Base-by-base conservation (phyloP, 164 flowering plant genomes). In the Echeveria elegans region DNA sequence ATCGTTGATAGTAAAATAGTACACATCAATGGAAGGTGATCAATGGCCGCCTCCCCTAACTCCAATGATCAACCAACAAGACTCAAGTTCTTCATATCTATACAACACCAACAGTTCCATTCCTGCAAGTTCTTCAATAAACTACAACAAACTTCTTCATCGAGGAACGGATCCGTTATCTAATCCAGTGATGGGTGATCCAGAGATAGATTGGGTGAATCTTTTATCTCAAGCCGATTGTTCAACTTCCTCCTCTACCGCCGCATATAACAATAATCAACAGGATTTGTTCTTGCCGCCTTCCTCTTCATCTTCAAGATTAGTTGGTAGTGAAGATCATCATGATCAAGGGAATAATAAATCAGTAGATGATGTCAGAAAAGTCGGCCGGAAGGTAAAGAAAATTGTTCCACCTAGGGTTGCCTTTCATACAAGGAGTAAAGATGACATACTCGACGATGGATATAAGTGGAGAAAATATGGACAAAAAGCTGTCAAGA, bases 401-500 rank as follows among this genome's bases (percentile, higher is more conserved):
- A 78, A 75, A 43, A 62, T 63, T 34, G 50, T 66, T 18, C 70
- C 73, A 4, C 83, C 80, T 4, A 69, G 79, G 74, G 64, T 81
- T 41, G 84, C 81, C 0, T 81, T 81, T 47, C 80, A 81, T 21
- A 81, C 84, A 0, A 69, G 72, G 61, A 81, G 80, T 69, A 60
- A 68, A 0, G 78, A 81, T 66, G 84, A 81, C 34, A 70, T 81
- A 71, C 82, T 81, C 56, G 84, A 81, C 60, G 84, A 81, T 69
- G 84, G 84, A 14, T 81, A 71, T 41, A 56, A 73, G 26, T 81
- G 84, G 84, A 61, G 84, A 15, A 81, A 81, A 65, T 81, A 81
- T 64, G 84, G 84, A 0, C 84, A 81, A 71, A 81, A 81, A 67
- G 64, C 82, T 64, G 84, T 81, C 24, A 81, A 81, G 66, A 77